phyloP scores from a whole-genome alignment of 1,139 yeast species.

The Taphrina flavorubra region DNA sequence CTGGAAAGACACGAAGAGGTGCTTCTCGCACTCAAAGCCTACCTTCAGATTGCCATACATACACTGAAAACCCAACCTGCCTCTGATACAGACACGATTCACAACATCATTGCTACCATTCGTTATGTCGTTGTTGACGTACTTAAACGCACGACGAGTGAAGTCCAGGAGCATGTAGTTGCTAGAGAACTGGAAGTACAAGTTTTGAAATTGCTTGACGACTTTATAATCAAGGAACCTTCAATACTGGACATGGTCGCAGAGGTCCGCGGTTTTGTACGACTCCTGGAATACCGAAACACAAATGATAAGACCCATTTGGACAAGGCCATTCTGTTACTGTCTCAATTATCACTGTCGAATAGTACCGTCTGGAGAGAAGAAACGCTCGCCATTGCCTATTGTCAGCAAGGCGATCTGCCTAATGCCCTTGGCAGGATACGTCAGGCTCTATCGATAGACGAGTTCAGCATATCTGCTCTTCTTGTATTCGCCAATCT shows the following conservation, averaged over 20 bases:
- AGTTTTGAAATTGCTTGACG: not conserved
- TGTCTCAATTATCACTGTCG: not conserved
- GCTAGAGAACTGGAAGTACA: not conserved
- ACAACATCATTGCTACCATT: slow-evolving; percentile 5
- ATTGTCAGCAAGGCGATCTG: slow-evolving; percentile 8
- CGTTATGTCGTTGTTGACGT: not conserved
- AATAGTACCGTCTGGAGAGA: not conserved
- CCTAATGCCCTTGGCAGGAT: slow-evolving; percentile 13
- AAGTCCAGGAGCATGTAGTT: not conserved
- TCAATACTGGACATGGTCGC: not conserved
- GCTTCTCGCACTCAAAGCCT: slow-evolving; percentile 56
- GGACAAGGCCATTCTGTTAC: not conserved
- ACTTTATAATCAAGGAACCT: not conserved
- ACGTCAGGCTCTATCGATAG: slow-evolving; percentile 12
- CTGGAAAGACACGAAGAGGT: slow-evolving; percentile 53
- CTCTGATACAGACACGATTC: slow-evolving; percentile 5
- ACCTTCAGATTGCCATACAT: slow-evolving; percentile 51
- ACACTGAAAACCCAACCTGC: slow-evolving; percentile 19
- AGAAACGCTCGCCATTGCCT: slow-evolving; percentile 8
- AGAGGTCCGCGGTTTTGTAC: slow-evolving; percentile 1
- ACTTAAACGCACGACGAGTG: not conserved
- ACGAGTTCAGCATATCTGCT: not conserved
- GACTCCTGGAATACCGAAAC: slow-evolving; percentile 2
- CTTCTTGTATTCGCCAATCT: slow-evolving; percentile 24
- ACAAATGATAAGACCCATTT: not conserved